Base-by-base conservation (phyloP, 2,329 filamentous ascomycete genomes). In the Passalora sequoiae region DNA sequence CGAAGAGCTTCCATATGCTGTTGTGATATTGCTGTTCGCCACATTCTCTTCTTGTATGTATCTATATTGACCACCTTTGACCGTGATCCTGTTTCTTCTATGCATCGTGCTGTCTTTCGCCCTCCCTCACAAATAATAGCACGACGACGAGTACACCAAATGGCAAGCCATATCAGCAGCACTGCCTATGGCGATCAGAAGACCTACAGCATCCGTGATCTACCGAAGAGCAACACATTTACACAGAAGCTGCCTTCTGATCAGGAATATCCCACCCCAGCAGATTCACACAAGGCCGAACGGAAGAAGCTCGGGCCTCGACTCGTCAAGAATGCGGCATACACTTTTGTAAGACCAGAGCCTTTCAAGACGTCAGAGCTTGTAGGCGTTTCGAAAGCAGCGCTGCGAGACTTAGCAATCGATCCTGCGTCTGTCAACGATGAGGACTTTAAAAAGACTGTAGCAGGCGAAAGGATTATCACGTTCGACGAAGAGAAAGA, bases 341-440 rank as follows among this genome's bases (percentile, higher is more conserved):
- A 86, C 68, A 94, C 89, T 6, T 98, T 83, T 74, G 89, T 98
- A 15, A 81, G 89, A 3, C 92, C 92, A 0, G 84, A 91, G 58
- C 67, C 74, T 15, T 76, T 81, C 19, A 72, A 81, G 50, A 77
- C 84, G 16, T 80, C 88, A 0, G 86, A 96, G 60, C 72, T 98
- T 12, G 75, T 97, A 1, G 84, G 80, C 5, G 82, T 94, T 2
- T 95, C 89, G 50, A 76, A 80, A 2, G 80, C 80, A 2, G 91
- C 89, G 0, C 73, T 97, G 68, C 74, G 73, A 38, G 88, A 95
- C 58, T 71, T 98, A n/a, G 86, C 86, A 0, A 79, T 98, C 47
- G 73, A 74, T 15, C 65, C 74, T 1, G 78, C 77, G 2, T 85
- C 92, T 54, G 80, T 83, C 35, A 66, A 78, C 37, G 85, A 78